Base-by-base conservation (phyloP, 2,329 filamentous ascomycete species). In the Claviceps capensis region DNA sequence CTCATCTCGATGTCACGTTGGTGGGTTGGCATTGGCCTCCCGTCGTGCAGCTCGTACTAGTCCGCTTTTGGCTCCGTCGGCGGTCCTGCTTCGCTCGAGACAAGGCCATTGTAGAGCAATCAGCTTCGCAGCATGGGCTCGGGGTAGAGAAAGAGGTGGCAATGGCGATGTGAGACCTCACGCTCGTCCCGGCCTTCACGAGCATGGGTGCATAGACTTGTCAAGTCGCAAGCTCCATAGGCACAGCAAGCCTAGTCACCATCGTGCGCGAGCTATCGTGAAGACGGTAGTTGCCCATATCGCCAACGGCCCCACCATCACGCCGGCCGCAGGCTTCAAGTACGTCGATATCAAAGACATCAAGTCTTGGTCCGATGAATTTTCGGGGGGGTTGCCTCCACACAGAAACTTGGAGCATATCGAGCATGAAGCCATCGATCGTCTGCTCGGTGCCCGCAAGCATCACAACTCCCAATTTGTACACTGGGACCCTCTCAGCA, bases 111-210 rank as follows among this genome's bases (percentile, higher is more conserved):
- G 44, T 58, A 72, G 78, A 38, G 60, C 60, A 38, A 76, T 78
- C 54, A 72, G 75, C 54, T 71, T 79, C 53, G 71, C 68, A 49
- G 57, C 69, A 17, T 78, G 75, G 71, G 67, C 70, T 7, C 68
- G 66, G 57, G 69, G 30, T 69, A 74, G 55, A 61, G 65, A 72
- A 17, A 63, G 17, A 22, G 14, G 6, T 41, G 38, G 38, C 2
- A 69, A 75, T 55, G 61, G 65, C 14, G 66, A 72, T 17, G 63
- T 65, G 19, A 66, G 69, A 41, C 68, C 65, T 44, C 71, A 77
- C 49, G 55, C 70, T 34, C 70, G 70, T 49, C 72, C 69, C 44
- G 74, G 71, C 13, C 66, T 71, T 54, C 68, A 71, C 11, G 73
- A 70, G 45, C 69, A 75, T 57, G 74, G 70, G 53, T 73, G 73